Base-by-base conservation (phyloP, 139 green algal genomes). In the Picochlorum sp. region DNA sequence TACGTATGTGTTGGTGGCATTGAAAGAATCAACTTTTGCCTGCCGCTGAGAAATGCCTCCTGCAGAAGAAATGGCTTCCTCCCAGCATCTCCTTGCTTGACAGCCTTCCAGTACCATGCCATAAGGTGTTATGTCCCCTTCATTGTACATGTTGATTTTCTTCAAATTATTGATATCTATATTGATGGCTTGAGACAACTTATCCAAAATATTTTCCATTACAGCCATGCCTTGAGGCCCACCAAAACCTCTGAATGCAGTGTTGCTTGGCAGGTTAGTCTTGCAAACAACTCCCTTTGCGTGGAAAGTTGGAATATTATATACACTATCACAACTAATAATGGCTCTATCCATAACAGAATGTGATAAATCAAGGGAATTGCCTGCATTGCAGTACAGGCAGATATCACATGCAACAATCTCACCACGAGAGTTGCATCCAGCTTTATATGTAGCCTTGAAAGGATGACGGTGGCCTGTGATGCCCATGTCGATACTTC, bases 211-310 rank as follows among this genome's bases (percentile, higher is more conserved):
- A 67, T 80, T 82, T 74, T 96, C 88, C 4, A 67, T 67, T 29
- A 90, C 75, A 61, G 94, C 76, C 61, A 95, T 82, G 24, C 74
- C 89, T 74, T 96, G 89, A 3, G 91, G 91, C 0, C 86, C 91
- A 0, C 91, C 91, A 70, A 96, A 98, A 36, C 90, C 90, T 13
- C 90, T 67, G 77, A 95, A 97, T 31, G 90, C 90, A 5, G 90
- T 97, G 79, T 98, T 94, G 65, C 75, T 86, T 35, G 87, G 53
- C 44, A 85, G 64, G 74, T 98, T 88, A 45, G 87, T 98, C 18
- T 66, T 72, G 81, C 83, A 94, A 39, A 94, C 61, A 12, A 20
- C n/a, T 4, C 37, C 61, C 1, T 13, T 39, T 2, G 85, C 70
- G 4, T 78, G 73, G 59, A 96, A 39, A 57, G 86, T 70, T 13